phyloP scores from a whole-genome alignment of 2,329 filamentous ascomycete genomes.

The Didymella glomerata region DNA sequence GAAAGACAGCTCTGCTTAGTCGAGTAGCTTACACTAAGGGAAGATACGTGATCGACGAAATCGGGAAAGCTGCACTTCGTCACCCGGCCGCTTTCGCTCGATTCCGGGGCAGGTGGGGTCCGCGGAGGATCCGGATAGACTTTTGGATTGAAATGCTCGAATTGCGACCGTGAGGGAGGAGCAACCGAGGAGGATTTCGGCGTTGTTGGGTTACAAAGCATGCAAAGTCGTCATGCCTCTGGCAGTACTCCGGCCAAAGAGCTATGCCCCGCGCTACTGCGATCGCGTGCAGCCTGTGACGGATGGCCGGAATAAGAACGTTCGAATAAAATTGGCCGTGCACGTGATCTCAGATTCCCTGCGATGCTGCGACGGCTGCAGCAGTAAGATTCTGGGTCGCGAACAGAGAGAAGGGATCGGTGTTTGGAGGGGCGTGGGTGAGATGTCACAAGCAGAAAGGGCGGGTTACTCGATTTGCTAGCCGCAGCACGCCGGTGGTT shows the following conservation, averaged over 20 bases:
- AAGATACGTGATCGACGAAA: constrained; percentile 27
- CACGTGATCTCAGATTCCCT: constrained; percentile 11
- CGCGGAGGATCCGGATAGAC: constrained; percentile 21
- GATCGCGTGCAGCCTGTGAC: constrained; percentile 22
- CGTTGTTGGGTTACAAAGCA: constrained; percentile 14
- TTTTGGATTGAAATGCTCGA: constrained; percentile 4
- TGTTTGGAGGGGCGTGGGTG: constrained; percentile 9
- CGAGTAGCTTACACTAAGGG: constrained; percentile 29
- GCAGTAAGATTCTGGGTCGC: constrained; percentile 5
- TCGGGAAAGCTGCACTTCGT: constrained; percentile 25
- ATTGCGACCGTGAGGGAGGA: constrained; percentile 14
- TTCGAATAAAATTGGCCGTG: constrained; percentile 1
- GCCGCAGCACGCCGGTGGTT: constrained; percentile 16
- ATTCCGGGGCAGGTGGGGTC: constrained; percentile 18
- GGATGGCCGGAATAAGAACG: constrained; percentile 15
- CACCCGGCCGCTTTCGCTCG: constrained; percentile 16
- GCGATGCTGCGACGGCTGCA: constrained; percentile 3
- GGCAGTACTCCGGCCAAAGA: constrained; percentile 14
- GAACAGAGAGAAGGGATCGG: neutral
- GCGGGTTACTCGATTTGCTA: constrained; percentile 22
- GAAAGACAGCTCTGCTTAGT: constrained; percentile 31
- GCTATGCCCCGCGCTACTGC: constrained; percentile 25
- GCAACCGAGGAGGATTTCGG: constrained; percentile 10
- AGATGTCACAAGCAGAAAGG: constrained; percentile 17
- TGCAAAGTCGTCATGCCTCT: constrained; percentile 33